A percentile compares a stretch with the other conserved stretches of the same genome.
Evolutionary conservation across 345 rosid species (phyloP).

Genomic region (Eucalyptus regnans): DNA sequence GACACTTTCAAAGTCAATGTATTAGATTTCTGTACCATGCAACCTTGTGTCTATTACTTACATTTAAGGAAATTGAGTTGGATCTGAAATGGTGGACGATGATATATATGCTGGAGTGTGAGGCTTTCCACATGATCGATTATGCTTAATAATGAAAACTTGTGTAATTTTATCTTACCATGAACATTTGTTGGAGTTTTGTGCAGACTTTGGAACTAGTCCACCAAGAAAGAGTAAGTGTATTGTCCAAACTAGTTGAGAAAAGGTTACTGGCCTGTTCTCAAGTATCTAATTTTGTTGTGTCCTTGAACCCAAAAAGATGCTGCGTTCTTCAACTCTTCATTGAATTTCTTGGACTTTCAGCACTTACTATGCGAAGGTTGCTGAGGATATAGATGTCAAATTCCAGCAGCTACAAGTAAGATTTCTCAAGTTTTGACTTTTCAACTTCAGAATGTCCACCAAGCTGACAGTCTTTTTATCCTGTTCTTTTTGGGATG

Average conservation of each 20-base stretch:
- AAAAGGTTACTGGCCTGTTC: constrained; percentile 33
- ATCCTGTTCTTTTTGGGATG: background rate
- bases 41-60: background rate
- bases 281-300: background rate
- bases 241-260: constrained; percentile 28
- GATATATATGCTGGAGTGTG: background rate
- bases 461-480: background rate
- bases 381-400: constrained; percentile 22
- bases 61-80: background rate
- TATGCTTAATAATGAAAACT: background rate
- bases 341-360: background rate
- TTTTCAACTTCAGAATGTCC: background rate
- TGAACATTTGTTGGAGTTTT: background rate
- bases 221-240: constrained; percentile 31
- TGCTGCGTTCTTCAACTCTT: background rate
- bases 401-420: constrained; percentile 60
- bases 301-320: background rate
- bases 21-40: background rate
- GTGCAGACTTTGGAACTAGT: constrained; percentile 49
- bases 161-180: background rate
- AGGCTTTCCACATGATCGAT: background rate
- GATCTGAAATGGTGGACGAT: background rate
- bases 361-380: constrained; percentile 48
- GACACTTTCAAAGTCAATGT: background rate
- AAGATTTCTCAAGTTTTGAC: background rate